Base-by-base conservation (phyloP, 2,329 filamentous ascomycete species). In the Colletotrichum agaves region DNA sequence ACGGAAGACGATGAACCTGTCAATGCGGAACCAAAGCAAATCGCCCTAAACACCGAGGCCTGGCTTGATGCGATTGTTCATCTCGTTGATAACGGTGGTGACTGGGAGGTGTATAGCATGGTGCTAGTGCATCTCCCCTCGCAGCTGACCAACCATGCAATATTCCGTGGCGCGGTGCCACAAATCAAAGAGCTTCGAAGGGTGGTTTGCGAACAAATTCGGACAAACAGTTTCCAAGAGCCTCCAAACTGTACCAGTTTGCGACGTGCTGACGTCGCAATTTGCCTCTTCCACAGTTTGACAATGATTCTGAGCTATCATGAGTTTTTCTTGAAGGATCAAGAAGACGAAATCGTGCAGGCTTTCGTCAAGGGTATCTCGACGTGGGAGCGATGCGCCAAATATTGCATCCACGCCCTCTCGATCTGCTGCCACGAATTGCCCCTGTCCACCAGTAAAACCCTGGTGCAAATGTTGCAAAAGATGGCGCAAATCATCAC, bases 401-500 rank as follows among this genome's bases (percentile, higher is more conserved):
- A 94, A 74, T 92, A 90, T 69, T 99, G 96, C 78, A 97, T 99
- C 60, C 95, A 99, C 77, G 95, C 95, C 0, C 83, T 99, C 19
- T 94, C 94, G 0, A 91, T 99, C 68, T 98, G 95, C 81, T 98
- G 94, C 77, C 94, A 98, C 74, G 96, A 99, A 78, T 87, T 98
- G 27, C 94, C 96, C 3, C 86, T 92, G 17, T 95, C 95, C 12
- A 92, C 94, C 58, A 93, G 91, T 75, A 97, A 95, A 76, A 91
- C 90, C 19, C 84, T 98, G 68, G 92, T 95, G 50, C 91, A 90
- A 50, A 93, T 98, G 72, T 84, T 99, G 62, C 92, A 94, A 74
- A 95, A 93, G 76, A 97, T 99, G 93, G 91, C 94, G 1, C 93
- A 94, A 73, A 97, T 98, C 74, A 97, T 99, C 74, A 98, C 96